Evolutionary conservation across 495 filamentous ascomycete species (phyloP).

Genomic region (Cercophora sp.): DNA sequence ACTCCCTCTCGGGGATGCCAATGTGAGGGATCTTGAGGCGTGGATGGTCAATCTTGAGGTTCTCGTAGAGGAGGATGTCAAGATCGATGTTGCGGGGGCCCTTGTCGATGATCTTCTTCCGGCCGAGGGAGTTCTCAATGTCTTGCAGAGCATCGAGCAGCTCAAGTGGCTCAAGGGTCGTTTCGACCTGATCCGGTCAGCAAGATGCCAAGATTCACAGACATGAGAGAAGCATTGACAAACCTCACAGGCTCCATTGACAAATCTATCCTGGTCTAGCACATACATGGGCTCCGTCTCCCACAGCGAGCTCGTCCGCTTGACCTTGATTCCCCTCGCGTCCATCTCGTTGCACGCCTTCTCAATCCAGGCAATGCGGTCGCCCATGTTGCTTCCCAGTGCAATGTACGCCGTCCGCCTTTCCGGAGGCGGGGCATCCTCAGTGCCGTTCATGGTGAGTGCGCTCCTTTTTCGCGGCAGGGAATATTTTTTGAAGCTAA

Average conservation of each 20-base stretch:
- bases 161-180: conserved; percentile 65
- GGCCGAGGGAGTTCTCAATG: conserved; percentile 74
- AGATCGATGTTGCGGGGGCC: conserved; percentile 91
- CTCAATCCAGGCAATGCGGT: conserved; percentile 79
- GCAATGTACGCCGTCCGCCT: conserved; percentile 68
- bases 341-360: conserved; percentile 74
- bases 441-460: conserved; percentile 8
- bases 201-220: background rate
- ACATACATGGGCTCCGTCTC: conserved; percentile 98
- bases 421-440: conserved; percentile 3
- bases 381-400: conserved; percentile 88
- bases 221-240: conserved; percentile 22
- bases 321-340: conserved; percentile 62
- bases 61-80: conserved; percentile 86
- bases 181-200: conserved; percentile 63
- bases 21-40: conserved; percentile 81
- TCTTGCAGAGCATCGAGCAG: conserved; percentile 76
- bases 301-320: conserved; percentile 81
- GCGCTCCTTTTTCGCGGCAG: conserved; percentile 19
- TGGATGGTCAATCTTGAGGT: conserved; percentile 58
- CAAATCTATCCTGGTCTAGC: conserved; percentile 76
- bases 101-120: conserved; percentile 84
- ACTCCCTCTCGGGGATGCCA: conserved; percentile 85
- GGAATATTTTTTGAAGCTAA: conserved; percentile 23
- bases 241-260: conserved; percentile 95